phyloP scores from a whole-genome alignment of 495 filamentous ascomycete species.

The Neurospora sp. region DNA sequence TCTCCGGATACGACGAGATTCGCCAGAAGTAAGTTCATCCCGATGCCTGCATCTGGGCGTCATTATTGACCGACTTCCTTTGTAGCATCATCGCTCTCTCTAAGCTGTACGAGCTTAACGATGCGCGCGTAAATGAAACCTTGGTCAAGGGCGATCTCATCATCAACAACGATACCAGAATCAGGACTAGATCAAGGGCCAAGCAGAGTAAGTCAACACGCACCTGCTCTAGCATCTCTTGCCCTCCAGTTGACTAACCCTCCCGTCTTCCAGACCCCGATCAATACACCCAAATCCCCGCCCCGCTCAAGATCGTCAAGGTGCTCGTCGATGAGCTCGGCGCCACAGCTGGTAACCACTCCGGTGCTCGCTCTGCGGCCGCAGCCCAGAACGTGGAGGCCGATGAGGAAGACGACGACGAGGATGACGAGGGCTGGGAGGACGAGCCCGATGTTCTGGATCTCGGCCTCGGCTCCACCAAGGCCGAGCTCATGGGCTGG shows the following conservation, averaged over 20 bases:
- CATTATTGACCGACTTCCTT: constrained; percentile 23
- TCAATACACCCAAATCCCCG: constrained; percentile 77
- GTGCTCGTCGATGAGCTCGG: constrained; percentile 83
- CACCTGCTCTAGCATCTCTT: neutral
- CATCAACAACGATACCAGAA: constrained; percentile 66
- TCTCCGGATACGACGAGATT: constrained; percentile 94
- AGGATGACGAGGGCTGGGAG: constrained; percentile 79
- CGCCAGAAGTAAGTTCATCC: constrained; percentile 67
- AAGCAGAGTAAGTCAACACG: constrained; percentile 47
- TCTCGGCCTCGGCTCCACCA: constrained; percentile 53
- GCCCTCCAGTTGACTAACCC: constrained; percentile 4
- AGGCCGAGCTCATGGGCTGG: constrained; percentile 71
- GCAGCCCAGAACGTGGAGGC: constrained; percentile 31
- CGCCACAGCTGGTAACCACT: constrained; percentile 43
- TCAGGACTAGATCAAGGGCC: constrained; percentile 85
- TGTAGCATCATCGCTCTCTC: constrained; percentile 77
- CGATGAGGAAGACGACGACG: constrained; percentile 48
- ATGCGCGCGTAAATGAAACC: constrained; percentile 67
- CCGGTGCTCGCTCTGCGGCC: constrained; percentile 37
- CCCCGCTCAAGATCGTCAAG: constrained; percentile 90
- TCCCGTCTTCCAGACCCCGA: constrained; percentile 55
- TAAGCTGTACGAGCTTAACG: constrained; percentile 77
- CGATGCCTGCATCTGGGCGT: neutral
- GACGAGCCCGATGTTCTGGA: constrained; percentile 65
- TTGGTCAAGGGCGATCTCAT: constrained; percentile 88